Base-by-base conservation (phyloP, 140 eudicot species). In the Oenanthe javanica region DNA sequence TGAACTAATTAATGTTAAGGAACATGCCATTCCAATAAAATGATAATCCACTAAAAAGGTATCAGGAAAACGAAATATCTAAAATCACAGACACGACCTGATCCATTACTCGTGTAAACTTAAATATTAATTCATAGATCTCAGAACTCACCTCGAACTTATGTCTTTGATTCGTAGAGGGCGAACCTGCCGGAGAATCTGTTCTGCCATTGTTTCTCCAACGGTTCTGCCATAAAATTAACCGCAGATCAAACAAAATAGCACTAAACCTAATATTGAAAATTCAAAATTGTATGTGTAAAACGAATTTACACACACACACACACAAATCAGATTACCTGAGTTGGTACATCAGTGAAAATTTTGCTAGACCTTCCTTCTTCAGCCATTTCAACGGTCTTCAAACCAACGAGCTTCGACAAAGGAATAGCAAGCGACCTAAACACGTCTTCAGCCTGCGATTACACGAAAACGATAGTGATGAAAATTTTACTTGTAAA, bases 381-480 rank as follows among this genome's bases (percentile, higher is more conserved):
- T 52, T 86, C 88, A 21, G 88, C 88, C 96, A 90, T 88, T 82
- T 92, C 89, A 83, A n/a, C 81, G 66, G 81, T 84, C 86, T 92
- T 92, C 82, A 90, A 81, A 51, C 96, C 97, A 15, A 92, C 96
- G 8, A 90, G 90, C 89, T 83, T 88, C 87, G 82, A 86, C 83
- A 92, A 72, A 42, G 94, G 96, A 78, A 86, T 79, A 6, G 97
- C 91, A 70, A 92, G 86, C 80, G 97, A 88, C 6, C 72, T 75
- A 79, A 90, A 90, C 63, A 90, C 97, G 77, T 88, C 96, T 75
- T 90, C 90, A 43, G 93, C 91, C 97, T 90, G 81, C 69, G 63
- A 81, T 45, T 46, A 18, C 76, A 57, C 82, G 31, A 27, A 50
- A 36, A 13, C 18, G 70, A 13, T n/a, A 54, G 12, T 43, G 48